phyloP scores from a whole-genome alignment of 1,284 basidiomycete genomes.

The Austroboletus niveus region DNA sequence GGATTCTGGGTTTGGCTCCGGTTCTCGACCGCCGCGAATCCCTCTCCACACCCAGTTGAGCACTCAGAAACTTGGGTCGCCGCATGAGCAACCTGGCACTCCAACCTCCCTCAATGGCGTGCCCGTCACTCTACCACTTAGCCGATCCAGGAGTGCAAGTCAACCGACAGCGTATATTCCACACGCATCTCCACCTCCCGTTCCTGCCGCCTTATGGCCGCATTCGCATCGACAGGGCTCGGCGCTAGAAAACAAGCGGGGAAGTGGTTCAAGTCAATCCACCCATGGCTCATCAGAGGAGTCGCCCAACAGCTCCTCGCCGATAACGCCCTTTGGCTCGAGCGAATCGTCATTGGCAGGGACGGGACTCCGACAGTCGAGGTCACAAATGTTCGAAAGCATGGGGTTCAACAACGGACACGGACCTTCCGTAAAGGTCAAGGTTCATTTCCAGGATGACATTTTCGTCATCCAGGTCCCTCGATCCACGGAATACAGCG shows the following conservation, averaged over 20 bases:
- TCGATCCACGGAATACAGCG: constrained; percentile 70
- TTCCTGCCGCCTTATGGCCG: constrained; percentile 56
- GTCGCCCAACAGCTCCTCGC: constrained; percentile 76
- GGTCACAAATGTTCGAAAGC: constrained; percentile 51
- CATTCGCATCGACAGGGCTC: constrained; percentile 50
- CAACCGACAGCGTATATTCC: constrained; percentile 70
- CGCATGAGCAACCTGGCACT: constrained; percentile 45
- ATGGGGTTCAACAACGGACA: constrained; percentile 31
- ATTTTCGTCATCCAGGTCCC: constrained; percentile 91
- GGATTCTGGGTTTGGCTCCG: constrained; percentile 51
- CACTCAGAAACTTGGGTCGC: constrained; percentile 55
- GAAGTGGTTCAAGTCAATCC: constrained; percentile 77
- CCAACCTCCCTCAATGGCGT: constrained; percentile 27
- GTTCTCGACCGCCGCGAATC: constrained; percentile 43
- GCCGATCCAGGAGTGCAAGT: constrained; percentile 70
- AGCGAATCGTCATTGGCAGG: constrained; percentile 73
- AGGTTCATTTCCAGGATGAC: constrained; percentile 87
- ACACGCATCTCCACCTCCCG: constrained; percentile 54
- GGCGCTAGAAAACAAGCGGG: constrained; percentile 56
- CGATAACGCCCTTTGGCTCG: constrained; percentile 82
- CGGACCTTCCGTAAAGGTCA: constrained; percentile 68
- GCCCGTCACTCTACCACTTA: constrained; percentile 35
- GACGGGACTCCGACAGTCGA: constrained; percentile 49
- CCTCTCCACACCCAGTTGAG: constrained; percentile 69
- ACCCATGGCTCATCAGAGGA: constrained; percentile 74